Conservation (phyloP, 164 flowering plant species). For the Piper longum region DNA sequence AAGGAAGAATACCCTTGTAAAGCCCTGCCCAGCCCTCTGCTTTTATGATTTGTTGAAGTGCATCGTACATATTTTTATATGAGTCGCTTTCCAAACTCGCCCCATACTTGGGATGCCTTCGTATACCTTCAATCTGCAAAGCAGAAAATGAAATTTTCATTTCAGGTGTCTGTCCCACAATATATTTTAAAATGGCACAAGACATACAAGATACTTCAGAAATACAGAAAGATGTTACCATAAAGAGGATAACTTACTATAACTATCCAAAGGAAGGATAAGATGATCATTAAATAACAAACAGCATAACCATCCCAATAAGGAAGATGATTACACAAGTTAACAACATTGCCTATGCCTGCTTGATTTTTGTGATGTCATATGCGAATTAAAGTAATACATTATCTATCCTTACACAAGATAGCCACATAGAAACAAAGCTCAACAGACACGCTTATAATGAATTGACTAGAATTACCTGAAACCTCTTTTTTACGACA, state of each 20-base stretch:
- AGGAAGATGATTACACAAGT: too few relatives aligned
- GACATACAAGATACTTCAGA: too few relatives aligned
- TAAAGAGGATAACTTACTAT: too few relatives aligned
- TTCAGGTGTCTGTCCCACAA: not conserved
- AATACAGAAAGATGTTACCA: too few relatives aligned
- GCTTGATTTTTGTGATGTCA: too few relatives aligned
- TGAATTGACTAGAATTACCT: slow-evolving; percentile 31
- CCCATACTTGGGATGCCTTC: slow-evolving; percentile 80
- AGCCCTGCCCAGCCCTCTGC: slow-evolving; percentile 76
- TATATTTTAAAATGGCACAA: too few relatives aligned
- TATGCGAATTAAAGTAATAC: too few relatives aligned
- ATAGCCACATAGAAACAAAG: not conserved
- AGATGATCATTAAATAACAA: too few relatives aligned
- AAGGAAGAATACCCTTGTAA: slow-evolving; percentile 88
- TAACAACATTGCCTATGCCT: too few relatives aligned
- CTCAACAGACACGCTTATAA: not conserved
- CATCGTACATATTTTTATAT: slow-evolving; percentile 70
- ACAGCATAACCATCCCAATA: too few relatives aligned
- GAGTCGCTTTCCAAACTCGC: slow-evolving; percentile 64
- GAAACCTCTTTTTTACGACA: slow-evolving; percentile 95
- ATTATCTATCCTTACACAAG: too few relatives aligned
- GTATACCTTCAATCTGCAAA: slow-evolving; percentile 79
- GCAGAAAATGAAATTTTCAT: not conserved
- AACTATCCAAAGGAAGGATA: too few relatives aligned
- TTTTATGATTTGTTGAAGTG: slow-evolving; percentile 33